These are phyloP conservation scores for Tilletia setariae DNA, from an alignment of 1,284 basidiomycete genomes.

Conservation along the genomic window DNA sequence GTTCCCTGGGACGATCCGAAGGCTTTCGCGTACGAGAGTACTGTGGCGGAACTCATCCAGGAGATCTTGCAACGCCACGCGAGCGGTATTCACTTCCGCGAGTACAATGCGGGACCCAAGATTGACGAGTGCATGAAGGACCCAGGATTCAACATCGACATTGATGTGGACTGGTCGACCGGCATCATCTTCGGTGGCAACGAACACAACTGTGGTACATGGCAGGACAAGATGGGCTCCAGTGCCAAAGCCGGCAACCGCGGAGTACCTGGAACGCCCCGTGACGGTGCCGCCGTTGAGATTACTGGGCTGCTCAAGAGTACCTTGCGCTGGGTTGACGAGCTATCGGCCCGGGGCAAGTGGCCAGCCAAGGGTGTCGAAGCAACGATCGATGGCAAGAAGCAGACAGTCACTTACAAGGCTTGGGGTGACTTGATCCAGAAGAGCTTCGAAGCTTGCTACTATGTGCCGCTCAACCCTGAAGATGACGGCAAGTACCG, in stretches of 20 bases:
- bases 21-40: conserved; percentile 60
- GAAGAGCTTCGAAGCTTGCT: conserved; percentile 79
- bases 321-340: conserved; percentile 80
- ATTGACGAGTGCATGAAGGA: conserved; percentile 93
- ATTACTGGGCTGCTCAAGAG: conserved; percentile 91
- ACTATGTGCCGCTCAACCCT: conserved; percentile 81
- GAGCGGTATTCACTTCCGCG: conserved; percentile 85
- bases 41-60: conserved; percentile 87
- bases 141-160: conserved; percentile 88
- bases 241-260: conserved; percentile 75
- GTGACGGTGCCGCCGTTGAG: conserved; percentile 93
- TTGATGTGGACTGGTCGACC: conserved; percentile 88
- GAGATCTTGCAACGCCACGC: conserved; percentile 94
- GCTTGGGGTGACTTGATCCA: conserved; percentile 86
- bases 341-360: conserved; percentile 65
- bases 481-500: conserved; percentile 70
- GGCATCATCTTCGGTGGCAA: conserved; percentile 88
- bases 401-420: conserved; percentile 75
- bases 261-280: conserved; percentile 86
- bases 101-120: conserved; percentile 92
- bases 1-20: conserved; percentile 81
- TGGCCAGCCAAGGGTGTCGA: conserved; percentile 81
- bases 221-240: conserved; percentile 51
- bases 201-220: conserved; percentile 50
- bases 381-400: conserved; percentile 68